phyloP scores from a whole-genome alignment of 495 filamentous ascomycete species.

The Xylaria grammica region DNA sequence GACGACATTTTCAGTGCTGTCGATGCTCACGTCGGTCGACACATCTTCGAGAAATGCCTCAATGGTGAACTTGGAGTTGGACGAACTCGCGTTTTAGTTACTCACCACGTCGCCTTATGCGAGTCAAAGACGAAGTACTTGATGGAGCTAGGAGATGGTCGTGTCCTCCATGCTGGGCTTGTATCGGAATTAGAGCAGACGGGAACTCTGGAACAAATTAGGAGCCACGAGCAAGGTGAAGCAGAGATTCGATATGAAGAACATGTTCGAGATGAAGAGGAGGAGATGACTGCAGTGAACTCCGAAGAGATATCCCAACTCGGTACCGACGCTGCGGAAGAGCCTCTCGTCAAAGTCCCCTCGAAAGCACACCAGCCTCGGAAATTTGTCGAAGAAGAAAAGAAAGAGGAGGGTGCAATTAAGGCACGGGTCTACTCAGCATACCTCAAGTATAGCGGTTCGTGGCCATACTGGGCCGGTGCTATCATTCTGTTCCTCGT shows the following conservation, averaged over 20 bases:
- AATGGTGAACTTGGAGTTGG: slow-evolving; percentile 70
- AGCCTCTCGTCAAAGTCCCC: slow-evolving; percentile 48
- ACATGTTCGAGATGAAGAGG: slow-evolving; percentile 48
- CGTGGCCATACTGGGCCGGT: slow-evolving; percentile 64
- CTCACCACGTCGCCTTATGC: slow-evolving; percentile 79
- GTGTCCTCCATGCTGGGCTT: slow-evolving; percentile 63
- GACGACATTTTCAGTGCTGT: slow-evolving; percentile 86
- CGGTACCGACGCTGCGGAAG: slow-evolving; percentile 36
- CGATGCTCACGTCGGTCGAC: slow-evolving; percentile 75
- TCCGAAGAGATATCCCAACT: slow-evolving; percentile 43
- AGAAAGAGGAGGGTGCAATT: slow-evolving; percentile 68
- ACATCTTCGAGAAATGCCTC: slow-evolving; percentile 76
- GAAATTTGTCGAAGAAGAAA: slow-evolving; percentile 78
- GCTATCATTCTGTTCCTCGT: slow-evolving; percentile 57
- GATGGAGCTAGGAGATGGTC: slow-evolving; percentile 71
- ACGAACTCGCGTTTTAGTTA: slow-evolving; percentile 79
- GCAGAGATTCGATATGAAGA: slow-evolving; percentile 53
- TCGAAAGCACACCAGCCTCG: slow-evolving; percentile 49
- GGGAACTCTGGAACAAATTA: slow-evolving; percentile 62
- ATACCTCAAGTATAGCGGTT: slow-evolving; percentile 71
- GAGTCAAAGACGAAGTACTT: slow-evolving; percentile 71
- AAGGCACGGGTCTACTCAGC: slow-evolving; percentile 64
- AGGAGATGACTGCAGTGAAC: slow-evolving; percentile 50
- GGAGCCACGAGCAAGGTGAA: slow-evolving; percentile 57
- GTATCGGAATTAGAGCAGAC: slow-evolving; percentile 61